These are phyloP conservation scores for Corylus americana DNA, from an alignment of 306 rosid genomes.

Conservation along the genomic window DNA sequence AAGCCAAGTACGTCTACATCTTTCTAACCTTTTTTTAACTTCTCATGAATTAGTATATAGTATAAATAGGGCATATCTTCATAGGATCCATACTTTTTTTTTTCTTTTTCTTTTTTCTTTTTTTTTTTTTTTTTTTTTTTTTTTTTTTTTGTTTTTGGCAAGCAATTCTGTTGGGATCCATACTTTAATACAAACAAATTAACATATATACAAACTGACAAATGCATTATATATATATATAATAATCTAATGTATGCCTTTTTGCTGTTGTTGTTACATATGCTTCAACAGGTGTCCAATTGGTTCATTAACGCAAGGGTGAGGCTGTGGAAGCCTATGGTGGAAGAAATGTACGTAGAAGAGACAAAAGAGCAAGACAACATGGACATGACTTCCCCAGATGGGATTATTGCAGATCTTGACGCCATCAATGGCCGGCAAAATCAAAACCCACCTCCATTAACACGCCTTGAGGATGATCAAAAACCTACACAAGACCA, in stretches of 20 bases:
- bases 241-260: neutral
- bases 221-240: neutral
- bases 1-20: conserved; percentile 81
- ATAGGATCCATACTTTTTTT: conserved; percentile 12
- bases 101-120: neutral
- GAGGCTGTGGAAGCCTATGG: conserved; percentile 99
- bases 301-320: conserved; percentile 99
- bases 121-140: neutral
- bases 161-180: conserved; percentile 22
- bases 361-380: conserved; percentile 69
- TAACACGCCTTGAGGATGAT: conserved; percentile 46
- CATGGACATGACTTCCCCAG: conserved; percentile 41
- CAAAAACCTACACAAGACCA: conserved; percentile 51
- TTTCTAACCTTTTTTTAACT: neutral
- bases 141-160: neutral
- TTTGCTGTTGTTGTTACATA: conserved; percentile 20
- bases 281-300: conserved; percentile 75
- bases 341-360: conserved; percentile 89
- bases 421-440: conserved; percentile 21
- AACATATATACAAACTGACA: neutral
- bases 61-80: conserved; percentile 30
- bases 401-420: conserved; percentile 33
- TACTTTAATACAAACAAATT: neutral
- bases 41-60: conserved; percentile 6
- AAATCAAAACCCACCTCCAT: conserved; percentile 16